Evolutionary conservation across 345 rosid species (phyloP), one percentile per base, ranked within the genome.

Genomic region (Citrus trifoliata): DNA sequence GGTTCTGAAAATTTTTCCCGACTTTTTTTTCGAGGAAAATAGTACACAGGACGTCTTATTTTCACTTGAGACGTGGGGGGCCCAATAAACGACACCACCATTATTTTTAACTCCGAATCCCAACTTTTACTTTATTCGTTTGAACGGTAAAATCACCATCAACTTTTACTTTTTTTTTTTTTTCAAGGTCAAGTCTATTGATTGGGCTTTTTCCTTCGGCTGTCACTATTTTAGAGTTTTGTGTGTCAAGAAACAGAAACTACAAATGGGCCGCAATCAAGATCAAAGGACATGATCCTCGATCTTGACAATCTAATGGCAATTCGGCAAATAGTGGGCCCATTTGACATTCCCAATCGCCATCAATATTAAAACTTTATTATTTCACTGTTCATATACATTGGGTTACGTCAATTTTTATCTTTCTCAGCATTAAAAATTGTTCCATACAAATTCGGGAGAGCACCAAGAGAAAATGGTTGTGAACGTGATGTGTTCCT

Each of bases 391-490:
- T 30, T 14, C 33, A 6, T 64, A 12, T 0, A 4, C 3, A 22
- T 12, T 5, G 27, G 70, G 7, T 33, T 66, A 1, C 56, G 42
- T 53, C 40, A 53, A 30, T 32, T 48, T 28, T 51, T 59, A 0
- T 33, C 42, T n/a, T 10, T 10, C 62, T 22, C 24, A 22, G 28
- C 28, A 37, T 40, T 37, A 70, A 33, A 66, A 64, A 2, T 19
- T 42, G 14, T 2, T 51, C 61, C 6, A 70, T 51, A 27, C 25
- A n/a, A 65, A 51, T 18, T 16, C 4, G 22, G 59, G 70, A 77
- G 77, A 60, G 73, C 73, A 70, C 74, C 74, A 56, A 73, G n/a
- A 10, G 48, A 7, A 4, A 72, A 69, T 80, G 53, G 63, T 10
- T 67, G 7, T 68, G 62, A 24, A 33, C 76, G 46, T 61, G 71